A percentile compares a stretch with the other conserved stretches of the same genome.
Conservation (phyloP, 352 stramenopile species). For the Phytophthora multivora region DNA sequence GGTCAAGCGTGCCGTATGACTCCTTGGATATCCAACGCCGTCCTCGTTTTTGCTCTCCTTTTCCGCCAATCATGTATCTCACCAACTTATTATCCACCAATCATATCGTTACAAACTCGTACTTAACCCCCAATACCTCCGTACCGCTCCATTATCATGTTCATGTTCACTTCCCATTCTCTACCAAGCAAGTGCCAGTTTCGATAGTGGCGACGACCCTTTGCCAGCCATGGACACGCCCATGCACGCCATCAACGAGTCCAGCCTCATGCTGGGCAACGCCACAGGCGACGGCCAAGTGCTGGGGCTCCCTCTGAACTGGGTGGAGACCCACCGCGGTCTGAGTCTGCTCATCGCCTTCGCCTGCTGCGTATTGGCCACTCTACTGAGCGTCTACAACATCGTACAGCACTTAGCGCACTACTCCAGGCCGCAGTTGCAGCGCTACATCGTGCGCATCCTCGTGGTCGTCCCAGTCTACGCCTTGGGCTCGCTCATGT, state of each 20-base stretch:
- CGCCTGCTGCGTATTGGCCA: slow-evolving; percentile 55
- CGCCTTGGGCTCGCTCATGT: slow-evolving; percentile 81
- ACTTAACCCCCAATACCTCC: slow-evolving; percentile 1
- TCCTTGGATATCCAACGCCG: slow-evolving; percentile 15
- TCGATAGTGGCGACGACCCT: background rate
- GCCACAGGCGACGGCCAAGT: slow-evolving; percentile 64
- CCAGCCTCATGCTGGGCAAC: slow-evolving; percentile 66
- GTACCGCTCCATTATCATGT: slow-evolving; percentile 13
- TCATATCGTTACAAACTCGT: background rate
- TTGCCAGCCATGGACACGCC: slow-evolving; percentile 28
- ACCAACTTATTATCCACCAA: slow-evolving; percentile 5
- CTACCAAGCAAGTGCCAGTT: slow-evolving; percentile 9
- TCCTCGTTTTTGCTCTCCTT: slow-evolving; percentile 12
- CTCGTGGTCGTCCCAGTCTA: slow-evolving; percentile 89
- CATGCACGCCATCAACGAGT: slow-evolving; percentile 64
- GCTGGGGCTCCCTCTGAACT: slow-evolving; percentile 66
- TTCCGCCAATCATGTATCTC: slow-evolving; percentile 13
- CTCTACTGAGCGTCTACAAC: slow-evolving; percentile 77
- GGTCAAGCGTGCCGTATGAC: slow-evolving; percentile 14
- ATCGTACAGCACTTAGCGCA: slow-evolving; percentile 88
- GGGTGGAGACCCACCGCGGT: slow-evolving; percentile 73
- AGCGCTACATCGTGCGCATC: slow-evolving; percentile 91
- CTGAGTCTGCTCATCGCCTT: slow-evolving; percentile 63
- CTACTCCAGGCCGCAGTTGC: slow-evolving; percentile 81
- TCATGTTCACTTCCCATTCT: slow-evolving; percentile 27